Conservation (phyloP, 345 rosid genomes). For the Cardamine occulta region DNA sequence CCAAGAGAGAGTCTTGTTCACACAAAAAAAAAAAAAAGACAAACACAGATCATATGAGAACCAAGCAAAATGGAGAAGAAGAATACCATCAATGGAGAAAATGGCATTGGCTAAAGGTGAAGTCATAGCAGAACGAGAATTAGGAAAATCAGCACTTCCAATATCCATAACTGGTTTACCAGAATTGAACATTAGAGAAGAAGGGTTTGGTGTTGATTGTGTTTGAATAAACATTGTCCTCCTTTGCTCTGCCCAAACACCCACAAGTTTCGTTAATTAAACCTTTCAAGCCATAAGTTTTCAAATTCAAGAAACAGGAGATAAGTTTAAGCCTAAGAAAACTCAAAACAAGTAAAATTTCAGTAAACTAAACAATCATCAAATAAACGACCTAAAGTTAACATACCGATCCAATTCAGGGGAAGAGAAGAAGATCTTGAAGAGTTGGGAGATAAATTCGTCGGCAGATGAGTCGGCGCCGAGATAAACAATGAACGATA, state of each 20-base stretch:
- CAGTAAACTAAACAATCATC: too few species aligned
- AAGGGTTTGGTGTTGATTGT: slow-evolving; percentile 90
- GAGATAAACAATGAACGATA: slow-evolving; percentile 45
- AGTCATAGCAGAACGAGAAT: slow-evolving; percentile 71
- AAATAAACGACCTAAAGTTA: neutral
- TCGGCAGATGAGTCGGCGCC: slow-evolving; percentile 19
- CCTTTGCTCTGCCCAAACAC: slow-evolving; percentile 65
- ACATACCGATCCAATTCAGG: slow-evolving; percentile 50
- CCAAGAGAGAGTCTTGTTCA: slow-evolving; percentile 23
- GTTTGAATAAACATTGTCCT: slow-evolving; percentile 94
- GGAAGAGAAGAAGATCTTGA: slow-evolving; percentile 36
- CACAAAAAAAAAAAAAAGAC: neutral
- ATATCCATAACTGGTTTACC: slow-evolving; percentile 91
- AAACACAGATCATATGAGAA: neutral
- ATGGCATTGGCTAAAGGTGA: slow-evolving; percentile 81
- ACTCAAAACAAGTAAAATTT: too few species aligned
- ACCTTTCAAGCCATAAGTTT: neutral
- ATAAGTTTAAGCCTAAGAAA: neutral
- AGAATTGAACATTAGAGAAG: slow-evolving; percentile 93
- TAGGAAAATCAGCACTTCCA: slow-evolving; percentile 94
- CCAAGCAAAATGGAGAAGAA: neutral
- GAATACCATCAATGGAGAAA: slow-evolving; percentile 74
- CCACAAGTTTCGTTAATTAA: neutral
- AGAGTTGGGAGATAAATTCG: slow-evolving; percentile 32
- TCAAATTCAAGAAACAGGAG: neutral